Percentiles rank a stretch among this genome's conserved stretches.
These are phyloP conservation scores for Mycena epipterygia DNA, from an alignment of 768 basidiomycete genomes.

Conservation along the genomic window DNA sequence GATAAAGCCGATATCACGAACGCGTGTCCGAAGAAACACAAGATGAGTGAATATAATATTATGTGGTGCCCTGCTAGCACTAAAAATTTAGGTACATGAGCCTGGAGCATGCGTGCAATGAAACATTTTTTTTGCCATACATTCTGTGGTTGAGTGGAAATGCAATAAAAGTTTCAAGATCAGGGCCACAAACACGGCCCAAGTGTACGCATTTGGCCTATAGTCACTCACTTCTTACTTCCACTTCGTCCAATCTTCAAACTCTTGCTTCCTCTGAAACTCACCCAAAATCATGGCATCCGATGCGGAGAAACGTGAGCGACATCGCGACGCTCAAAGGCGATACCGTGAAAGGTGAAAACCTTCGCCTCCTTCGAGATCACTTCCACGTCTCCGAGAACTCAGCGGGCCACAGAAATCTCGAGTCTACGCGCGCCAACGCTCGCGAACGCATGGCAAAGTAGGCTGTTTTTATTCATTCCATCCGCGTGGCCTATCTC, in stretches of 20 bases:
- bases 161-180: too few relatives aligned
- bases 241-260: too few relatives aligned
- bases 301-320: not conserved
- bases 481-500: not conserved
- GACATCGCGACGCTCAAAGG: not conserved
- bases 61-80: not conserved
- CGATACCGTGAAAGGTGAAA: not conserved
- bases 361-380: not conserved
- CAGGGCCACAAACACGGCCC: too few relatives aligned
- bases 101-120: not conserved
- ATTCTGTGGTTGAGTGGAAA: too few relatives aligned
- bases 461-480: not conserved
- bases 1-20: not conserved
- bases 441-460: not conserved
- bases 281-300: too few relatives aligned
- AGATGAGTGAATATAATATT: not conserved
- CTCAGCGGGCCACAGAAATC: not conserved
- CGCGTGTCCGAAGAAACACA: not conserved
- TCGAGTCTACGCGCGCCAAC: not conserved
- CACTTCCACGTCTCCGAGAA: not conserved
- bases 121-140: too few relatives aligned
- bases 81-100: not conserved
- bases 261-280: too few relatives aligned
- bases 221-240: too few relatives aligned
- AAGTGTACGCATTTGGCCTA: too few relatives aligned